Evolutionary conservation across 73 alveolate genomes (phyloP), one percentile per base, ranked within the genome.

Genomic region (Tetrahymena borealis): DNA sequence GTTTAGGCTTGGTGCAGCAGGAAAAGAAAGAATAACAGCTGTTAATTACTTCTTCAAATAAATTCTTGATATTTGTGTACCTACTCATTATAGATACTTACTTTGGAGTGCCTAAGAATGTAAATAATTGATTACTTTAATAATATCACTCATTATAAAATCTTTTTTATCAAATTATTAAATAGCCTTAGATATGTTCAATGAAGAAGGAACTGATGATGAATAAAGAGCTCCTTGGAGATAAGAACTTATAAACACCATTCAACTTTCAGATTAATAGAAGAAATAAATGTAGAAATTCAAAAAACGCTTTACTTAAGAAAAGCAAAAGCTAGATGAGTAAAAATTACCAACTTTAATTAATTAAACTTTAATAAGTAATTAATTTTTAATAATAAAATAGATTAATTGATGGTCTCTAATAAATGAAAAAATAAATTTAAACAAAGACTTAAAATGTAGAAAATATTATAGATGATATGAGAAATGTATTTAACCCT

Each of bases 1-100:
- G 85, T 92, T 92, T 38, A 92, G 95, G 28, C 90, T 92, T 36
- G 95, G 95, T 28, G 90, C 95, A 31, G 95, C 92, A 35, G 95
- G 95, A 0, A 92, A 92, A 24, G 92, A 92, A 32, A 92, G 93
- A 92, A 79, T 92, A 3, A 78, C 90, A 20, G 95, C 95, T 38
- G 90, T 91, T 28, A 92, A 92, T 24, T 92, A 92, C 32, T 92
- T 92, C 90, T 79, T 92, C 33, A 28, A 77, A 20, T 78, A 92
- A 78, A 92, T 92, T 6, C 42, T 92, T 39, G 95, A 92, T 28
- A 38, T 92, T 38, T 78, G 92, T 6, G 90, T 92, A 16, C 95
- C 95, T 35, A 78, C 60, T 16, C 95, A 92, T 79, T 91, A 78
- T 1, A 78, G 40, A 38, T 92, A 92, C 37, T 31, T 92, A 20